Evolutionary conservation across 257 asterid species (phyloP).

Genomic region (Solanum lignicaule): DNA sequence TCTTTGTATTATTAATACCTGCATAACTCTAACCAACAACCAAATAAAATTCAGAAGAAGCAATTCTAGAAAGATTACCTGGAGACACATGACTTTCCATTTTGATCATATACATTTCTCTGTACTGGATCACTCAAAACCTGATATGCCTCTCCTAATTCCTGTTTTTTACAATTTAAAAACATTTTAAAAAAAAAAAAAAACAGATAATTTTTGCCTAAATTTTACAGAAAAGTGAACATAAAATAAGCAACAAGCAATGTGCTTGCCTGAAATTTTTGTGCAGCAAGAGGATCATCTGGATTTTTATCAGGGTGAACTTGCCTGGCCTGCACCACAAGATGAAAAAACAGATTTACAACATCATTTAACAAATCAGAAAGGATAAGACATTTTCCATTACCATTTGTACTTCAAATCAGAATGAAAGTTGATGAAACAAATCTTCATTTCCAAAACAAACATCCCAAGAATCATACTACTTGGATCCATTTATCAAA

Average conservation of each 20-base stretch:
- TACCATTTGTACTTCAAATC: neutral
- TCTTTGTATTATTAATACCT: neutral
- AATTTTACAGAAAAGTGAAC: neutral
- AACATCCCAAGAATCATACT: neutral
- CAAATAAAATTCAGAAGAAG: neutral
- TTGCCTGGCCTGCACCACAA: constrained; percentile 63
- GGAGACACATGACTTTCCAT: constrained; percentile 67
- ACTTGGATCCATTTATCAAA: neutral
- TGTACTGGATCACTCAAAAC: constrained; percentile 77
- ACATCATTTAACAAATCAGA: neutral
- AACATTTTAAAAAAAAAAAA: neutral
- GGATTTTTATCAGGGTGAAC: constrained; percentile 93
- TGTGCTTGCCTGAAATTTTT: constrained; percentile 64
- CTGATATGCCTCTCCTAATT: constrained; percentile 87
- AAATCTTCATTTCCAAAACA: neutral
- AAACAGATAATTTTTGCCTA: neutral
- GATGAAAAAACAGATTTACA: neutral
- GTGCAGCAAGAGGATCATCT: constrained; percentile 79
- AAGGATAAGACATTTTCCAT: neutral
- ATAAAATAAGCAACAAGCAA: neutral
- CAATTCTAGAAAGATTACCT: constrained; percentile 28
- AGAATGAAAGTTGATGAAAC: neutral
- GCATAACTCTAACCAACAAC: neutral
- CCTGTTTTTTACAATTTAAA: constrained; percentile 25
- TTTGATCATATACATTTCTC: constrained; percentile 62